phyloP scores from a whole-genome alignment of 768 basidiomycete species.

The Holtermannia corniformis region DNA sequence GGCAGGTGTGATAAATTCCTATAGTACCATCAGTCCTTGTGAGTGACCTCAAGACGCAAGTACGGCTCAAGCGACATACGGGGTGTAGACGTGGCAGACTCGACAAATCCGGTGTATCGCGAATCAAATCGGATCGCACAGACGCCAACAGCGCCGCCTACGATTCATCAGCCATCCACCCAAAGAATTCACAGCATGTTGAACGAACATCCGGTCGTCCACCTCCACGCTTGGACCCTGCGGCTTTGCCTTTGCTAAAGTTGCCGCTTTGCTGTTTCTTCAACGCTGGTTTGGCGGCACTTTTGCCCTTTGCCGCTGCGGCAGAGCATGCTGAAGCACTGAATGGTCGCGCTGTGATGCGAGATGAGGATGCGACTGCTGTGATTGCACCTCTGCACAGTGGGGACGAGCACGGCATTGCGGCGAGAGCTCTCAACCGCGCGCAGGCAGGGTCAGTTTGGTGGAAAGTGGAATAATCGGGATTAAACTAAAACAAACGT shows the following conservation, averaged over 20 bases:
- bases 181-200: too few species aligned
- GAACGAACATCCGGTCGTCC: too few species aligned
- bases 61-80: conserved; percentile 3
- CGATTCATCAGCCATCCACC: too few species aligned
- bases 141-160: too few species aligned
- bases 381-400: not conserved
- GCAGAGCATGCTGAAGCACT: conserved; percentile 2
- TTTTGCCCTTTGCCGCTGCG: conserved; percentile 8
- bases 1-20: conserved; percentile 1
- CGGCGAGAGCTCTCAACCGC: too few species aligned
- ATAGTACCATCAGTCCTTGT: not conserved
- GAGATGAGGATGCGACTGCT: not conserved
- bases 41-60: not conserved
- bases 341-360: conserved; percentile 1
- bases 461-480: too few species aligned
- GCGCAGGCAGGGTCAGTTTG: too few species aligned
- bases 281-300: conserved; percentile 1
- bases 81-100: conserved; percentile 10
- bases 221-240: too few species aligned
- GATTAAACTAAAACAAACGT: too few species aligned
- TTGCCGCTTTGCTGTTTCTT: conserved; percentile 9
- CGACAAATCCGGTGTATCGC: conserved; percentile 9
- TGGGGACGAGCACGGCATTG: not conserved
- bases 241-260: conserved; percentile 8
- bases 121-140: not conserved